Evolutionary conservation across 2,329 filamentous ascomycete species (phyloP), one percentile per base, ranked within the genome.

Genomic region (Cercospora beticola): DNA sequence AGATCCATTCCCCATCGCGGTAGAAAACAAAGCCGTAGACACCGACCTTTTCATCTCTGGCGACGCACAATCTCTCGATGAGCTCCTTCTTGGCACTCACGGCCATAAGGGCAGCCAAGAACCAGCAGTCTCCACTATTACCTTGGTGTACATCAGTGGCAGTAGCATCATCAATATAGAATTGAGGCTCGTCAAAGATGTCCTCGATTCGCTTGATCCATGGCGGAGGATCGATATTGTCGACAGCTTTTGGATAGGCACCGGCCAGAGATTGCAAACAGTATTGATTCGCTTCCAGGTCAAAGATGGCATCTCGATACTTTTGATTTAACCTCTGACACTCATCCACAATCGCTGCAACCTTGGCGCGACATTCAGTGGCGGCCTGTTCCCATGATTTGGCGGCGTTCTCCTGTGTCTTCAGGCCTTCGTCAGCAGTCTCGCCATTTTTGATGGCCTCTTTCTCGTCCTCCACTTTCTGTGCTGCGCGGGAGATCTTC

Each of bases 1-100:
- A 93, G 66, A 94, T 91, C 93, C 93, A 97, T 79, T 95, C 92
- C 64, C 93, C 93, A 73, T 94, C 92, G 72, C 92, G 86, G 79
- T 91, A 88, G 76, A 95, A 94, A 10, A 95, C 91, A 72, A 95
- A 95, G 0, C 92, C 92, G 73, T 95, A 95, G 0, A 94, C 91
- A 12, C 92, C 92, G 3, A 93, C 87, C 33, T 87, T 83, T 76
- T 92, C 87, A 72, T 95, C 87, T 12, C 87, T 86, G 5, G 87
- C 89, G 59, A 95, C 90, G 72, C 92, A 95, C 8, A 93, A 83
- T 64, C 83, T 86, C 77, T 93, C 88, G 64, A 95, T 91, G 70
- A 94, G 79, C 77, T 92, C 92, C 73, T 89, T 89, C 73, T 95
- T 85, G 76, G 92, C 92, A 72, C 88, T 89, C 70, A 96, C 84